These are phyloP conservation scores for Aureobasidium sp. DNA, from an alignment of 2,329 filamentous ascomycete species.

Conservation along the genomic window DNA sequence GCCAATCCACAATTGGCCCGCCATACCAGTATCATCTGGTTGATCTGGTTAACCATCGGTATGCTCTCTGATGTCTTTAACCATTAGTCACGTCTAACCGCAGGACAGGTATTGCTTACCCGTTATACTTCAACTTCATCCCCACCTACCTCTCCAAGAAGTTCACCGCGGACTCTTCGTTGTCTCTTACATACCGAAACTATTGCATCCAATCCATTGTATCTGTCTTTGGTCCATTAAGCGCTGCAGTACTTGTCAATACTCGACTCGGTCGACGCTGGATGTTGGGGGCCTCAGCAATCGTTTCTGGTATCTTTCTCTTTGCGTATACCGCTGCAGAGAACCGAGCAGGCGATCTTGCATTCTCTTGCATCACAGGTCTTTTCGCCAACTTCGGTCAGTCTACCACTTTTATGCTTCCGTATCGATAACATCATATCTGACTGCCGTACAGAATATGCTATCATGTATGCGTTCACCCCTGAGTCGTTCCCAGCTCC, in stretches of 20 bases:
- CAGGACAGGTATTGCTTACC: neutral
- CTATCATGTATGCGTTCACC: slow-evolving; percentile 67
- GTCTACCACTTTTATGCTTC: neutral
- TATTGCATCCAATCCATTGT: neutral
- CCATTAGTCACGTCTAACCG: neutral
- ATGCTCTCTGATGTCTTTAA: neutral
- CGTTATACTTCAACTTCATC: neutral
- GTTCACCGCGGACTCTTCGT: neutral
- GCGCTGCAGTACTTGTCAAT: neutral
- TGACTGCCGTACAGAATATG: slow-evolving; percentile 41
- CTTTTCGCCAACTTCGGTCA: neutral
- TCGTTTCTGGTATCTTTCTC: neutral
- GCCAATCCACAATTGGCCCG: neutral
- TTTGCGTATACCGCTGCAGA: neutral
- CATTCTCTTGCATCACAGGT: neutral
- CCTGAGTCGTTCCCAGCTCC: slow-evolving; percentile 69
- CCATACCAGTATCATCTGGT: neutral
- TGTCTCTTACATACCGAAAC: neutral
- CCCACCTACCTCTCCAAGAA: neutral
- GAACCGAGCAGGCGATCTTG: neutral
- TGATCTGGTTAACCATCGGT: neutral
- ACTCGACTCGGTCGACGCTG: neutral
- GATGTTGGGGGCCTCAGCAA: neutral
- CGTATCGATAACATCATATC: no score
- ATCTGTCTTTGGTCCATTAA: neutral